Base-by-base conservation (phyloP, 179 eudicot species). In the Beta corolliflora region DNA sequence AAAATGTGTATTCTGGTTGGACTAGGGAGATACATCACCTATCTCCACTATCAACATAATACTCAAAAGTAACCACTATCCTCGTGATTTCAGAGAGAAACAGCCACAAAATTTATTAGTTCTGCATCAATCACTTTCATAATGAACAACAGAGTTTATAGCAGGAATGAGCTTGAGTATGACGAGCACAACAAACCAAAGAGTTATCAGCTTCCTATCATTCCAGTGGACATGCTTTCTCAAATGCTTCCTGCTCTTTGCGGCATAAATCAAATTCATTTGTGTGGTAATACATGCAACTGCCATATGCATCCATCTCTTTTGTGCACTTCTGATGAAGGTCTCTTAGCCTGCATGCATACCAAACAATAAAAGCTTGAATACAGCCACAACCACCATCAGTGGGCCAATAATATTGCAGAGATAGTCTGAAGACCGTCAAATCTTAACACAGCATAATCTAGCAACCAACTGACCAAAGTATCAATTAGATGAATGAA, bases 201-300 rank as follows among this genome's bases (percentile, higher is more conserved):
- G 29, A 14, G 73, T 78, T 45, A 65, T 68, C 36, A 29, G 45
- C 25, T 56, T 14, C 23, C 4, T 23, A 23, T 86, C 86, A 84
- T 53, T 88, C 86, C 79, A 88, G 41, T 76, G 97, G 97, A 78
- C 98, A 95, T 31, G 90, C 94, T 83, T 93, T 93, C 91, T 93
- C 98, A 52, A 95, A 95, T 53, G 83, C 94, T 75, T 88, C 80
- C 83, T 95, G 98, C 88, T 95, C 97, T 77, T 91, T 88, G 86
- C 98, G 97, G 66, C 98, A 95, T 13, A 91, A 75, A 23, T 93
- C 97, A 85, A 93, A 95, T 83, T 95, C 98, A 76, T 93, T 85
- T 9, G 98, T 95, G 78, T 89, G 84, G 89, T 93, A 95, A 79
- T 95, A 93, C 97, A 95, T 91, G 86, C 98, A 93, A 55, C 88